Percentiles rank a stretch among this genome's conserved stretches.
Conservation (phyloP, 2,329 filamentous ascomycete genomes). For the Colletotrichum camelliae region DNA sequence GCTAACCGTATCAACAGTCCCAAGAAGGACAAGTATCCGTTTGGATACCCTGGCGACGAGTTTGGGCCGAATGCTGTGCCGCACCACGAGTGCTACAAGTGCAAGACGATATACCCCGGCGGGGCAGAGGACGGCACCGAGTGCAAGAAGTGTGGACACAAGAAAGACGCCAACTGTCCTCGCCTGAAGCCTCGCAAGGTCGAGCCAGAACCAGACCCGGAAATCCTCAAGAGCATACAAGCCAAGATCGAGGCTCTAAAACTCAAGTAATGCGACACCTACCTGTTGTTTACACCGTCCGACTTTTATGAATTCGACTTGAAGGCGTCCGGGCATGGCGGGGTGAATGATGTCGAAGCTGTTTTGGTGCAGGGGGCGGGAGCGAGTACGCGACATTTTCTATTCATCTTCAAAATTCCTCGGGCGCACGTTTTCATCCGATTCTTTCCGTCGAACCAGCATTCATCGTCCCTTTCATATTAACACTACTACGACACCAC, state of each 20-base stretch:
- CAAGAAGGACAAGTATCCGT: conserved; percentile 72
- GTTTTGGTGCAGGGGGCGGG: neutral
- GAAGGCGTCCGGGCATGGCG: conserved; percentile 8
- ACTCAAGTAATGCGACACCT: conserved; percentile 25
- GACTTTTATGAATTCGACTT: conserved; percentile 4
- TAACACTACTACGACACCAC: conserved; percentile 19
- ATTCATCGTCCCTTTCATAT: conserved; percentile 12
- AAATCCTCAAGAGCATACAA: conserved; percentile 62
- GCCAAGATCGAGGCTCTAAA: conserved; percentile 55
- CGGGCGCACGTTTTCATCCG: conserved; percentile 8
- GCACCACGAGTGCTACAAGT: conserved; percentile 67
- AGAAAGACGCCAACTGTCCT: conserved; percentile 64
- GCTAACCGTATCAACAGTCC: conserved; percentile 45
- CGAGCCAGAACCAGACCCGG: conserved; percentile 66
- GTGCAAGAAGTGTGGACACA: conserved; percentile 66
- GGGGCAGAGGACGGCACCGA: conserved; percentile 54
- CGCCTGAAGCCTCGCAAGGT: conserved; percentile 64
- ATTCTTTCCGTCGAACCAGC: conserved; percentile 8
- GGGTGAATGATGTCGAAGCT: conserved; percentile 1
- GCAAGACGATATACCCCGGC: conserved; percentile 61
- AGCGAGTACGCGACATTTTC: conserved; percentile 14
- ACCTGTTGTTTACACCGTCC: neutral
- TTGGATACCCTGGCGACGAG: conserved; percentile 72
- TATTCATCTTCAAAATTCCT: neutral
- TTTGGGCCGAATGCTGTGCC: conserved; percentile 57